Base-by-base conservation (phyloP, 306 rosid species). In the Cucumis hystrix region DNA sequence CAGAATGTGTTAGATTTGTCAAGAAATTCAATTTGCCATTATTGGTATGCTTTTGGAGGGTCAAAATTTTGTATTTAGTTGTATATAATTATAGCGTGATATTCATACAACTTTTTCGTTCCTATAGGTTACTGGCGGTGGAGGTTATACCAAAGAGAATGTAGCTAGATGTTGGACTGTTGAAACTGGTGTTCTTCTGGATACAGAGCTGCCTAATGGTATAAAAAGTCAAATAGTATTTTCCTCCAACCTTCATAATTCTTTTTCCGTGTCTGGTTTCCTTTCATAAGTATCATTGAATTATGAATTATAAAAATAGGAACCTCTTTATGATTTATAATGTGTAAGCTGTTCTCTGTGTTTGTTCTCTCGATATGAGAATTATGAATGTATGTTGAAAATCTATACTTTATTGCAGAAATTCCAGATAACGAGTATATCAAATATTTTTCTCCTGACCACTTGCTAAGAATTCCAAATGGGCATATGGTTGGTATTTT, bases 121-220 rank as follows among this genome's bases (percentile, higher is more conserved):
- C 76, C 66, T 80, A 74, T 83, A 92, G 98, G 97, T 95, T 80
- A 92, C 97, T 81, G 98, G 98, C 77, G 98, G 98, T 37, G 98
- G 98, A 61, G 98, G 98, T 71, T 95, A 95, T 84, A 95, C 97
- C 9, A 95, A 95, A 88, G 98, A 95, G 84, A 95, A 95, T 85
- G 98, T 95, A 80, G 98, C 98, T 84, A 89, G 98, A 47, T 95
- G 98, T 83, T 95, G 98, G 98, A 81, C 97, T 0, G 82, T 95
- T 72, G 98, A 95, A 89, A 95, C 98, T 70, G 98, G 98, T 67
- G 97, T 91, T 86, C 93, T 95, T 83, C 88, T 95, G 58, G 98
- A 92, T 81, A 90, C 96, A 28, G 97, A 95, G 68, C 93, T 95
- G 84, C 96, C 98, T 61, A 90, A 95, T 83, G 97, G 98, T 95